Conservation (phyloP, 2,329 filamentous ascomycete genomes). For the Exophiala viscosa region DNA sequence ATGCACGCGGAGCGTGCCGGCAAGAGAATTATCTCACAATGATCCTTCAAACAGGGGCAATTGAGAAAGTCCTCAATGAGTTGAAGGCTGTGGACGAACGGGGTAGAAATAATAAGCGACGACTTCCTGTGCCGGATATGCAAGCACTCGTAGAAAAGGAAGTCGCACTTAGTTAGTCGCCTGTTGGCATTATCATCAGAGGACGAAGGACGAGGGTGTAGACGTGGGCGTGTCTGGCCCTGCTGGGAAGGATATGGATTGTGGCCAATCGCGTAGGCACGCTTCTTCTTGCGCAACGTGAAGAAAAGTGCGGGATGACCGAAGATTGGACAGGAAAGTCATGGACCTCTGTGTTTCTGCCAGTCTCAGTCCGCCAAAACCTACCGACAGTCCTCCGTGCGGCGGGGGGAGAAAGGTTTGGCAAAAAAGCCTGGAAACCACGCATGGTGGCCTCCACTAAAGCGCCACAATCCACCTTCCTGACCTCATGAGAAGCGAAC, state of each 20-base stretch:
- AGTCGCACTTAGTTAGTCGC: too few relatives aligned
- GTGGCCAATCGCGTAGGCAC: neutral
- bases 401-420: neutral
- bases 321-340: neutral
- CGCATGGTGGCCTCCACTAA: neutral
- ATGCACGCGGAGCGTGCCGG: constrained; percentile 18
- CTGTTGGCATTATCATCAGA: neutral
- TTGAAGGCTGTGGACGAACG: neutral
- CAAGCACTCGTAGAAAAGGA: too few relatives aligned
- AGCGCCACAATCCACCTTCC: neutral
- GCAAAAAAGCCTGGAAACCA: neutral
- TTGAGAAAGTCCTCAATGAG: neutral
- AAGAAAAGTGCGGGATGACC: neutral
- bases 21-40: constrained; percentile 1
- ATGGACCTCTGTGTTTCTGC: neutral
- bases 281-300: neutral
- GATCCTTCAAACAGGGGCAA: constrained; percentile 4
- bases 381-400: neutral
- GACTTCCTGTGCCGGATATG: neutral
- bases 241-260: neutral
- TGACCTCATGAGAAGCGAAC: neutral
- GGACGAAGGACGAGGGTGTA: neutral
- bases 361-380: neutral
- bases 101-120: constrained; percentile 20
- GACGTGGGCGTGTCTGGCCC: neutral